A percentile compares a stretch with the other conserved stretches of the same genome.
These are phyloP conservation scores for Ganoderma resinaceum DNA, from an alignment of 1,284 basidiomycete genomes.

Conservation along the genomic window DNA sequence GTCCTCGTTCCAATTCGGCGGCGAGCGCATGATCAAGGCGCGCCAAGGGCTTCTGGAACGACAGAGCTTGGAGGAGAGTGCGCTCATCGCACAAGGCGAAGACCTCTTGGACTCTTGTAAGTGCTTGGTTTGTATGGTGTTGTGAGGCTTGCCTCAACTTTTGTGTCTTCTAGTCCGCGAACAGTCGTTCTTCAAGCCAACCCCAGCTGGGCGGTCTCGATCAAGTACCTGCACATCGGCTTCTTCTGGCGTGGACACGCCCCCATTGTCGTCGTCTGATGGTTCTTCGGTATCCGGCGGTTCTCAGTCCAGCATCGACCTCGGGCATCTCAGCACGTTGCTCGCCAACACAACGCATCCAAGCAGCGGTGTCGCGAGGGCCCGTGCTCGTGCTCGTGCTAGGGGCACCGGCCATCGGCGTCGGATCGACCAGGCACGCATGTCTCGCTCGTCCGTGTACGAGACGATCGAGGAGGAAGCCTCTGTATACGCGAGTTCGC, in stretches of 20 bases:
- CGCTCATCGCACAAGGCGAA: slow-evolving; percentile 68
- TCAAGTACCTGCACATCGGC: slow-evolving; percentile 69
- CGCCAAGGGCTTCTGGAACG: slow-evolving; percentile 65
- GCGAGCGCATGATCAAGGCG: slow-evolving; percentile 70
- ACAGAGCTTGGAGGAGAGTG: slow-evolving; percentile 72
- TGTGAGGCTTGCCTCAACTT: slow-evolving; percentile 12
- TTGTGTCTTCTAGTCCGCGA: slow-evolving; percentile 45
- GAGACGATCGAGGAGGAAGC: slow-evolving; percentile 81
- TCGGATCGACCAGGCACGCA: slow-evolving; percentile 66
- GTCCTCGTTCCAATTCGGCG: slow-evolving; percentile 66
- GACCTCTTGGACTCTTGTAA: slow-evolving; percentile 61
- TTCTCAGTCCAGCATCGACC: slow-evolving; percentile 78
- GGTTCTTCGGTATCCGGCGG: slow-evolving; percentile 70
- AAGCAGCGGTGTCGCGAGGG: slow-evolving; percentile 43
- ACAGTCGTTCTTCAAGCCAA: slow-evolving; percentile 63
- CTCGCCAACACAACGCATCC: slow-evolving; percentile 56
- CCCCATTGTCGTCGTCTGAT: slow-evolving; percentile 70
- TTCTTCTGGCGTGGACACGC: slow-evolving; percentile 73
- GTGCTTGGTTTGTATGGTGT: slow-evolving; percentile 35
- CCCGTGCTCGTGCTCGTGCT: slow-evolving; percentile 47
- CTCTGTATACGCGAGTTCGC: slow-evolving; percentile 44
- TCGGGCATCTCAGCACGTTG: slow-evolving; percentile 62
- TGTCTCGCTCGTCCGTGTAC: slow-evolving; percentile 73
- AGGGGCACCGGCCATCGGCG: slow-evolving; percentile 73
- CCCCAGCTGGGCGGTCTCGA: slow-evolving; percentile 58